phyloP scores from a whole-genome alignment of 148 eudicot genomes.

The Diospyros lotus region DNA sequence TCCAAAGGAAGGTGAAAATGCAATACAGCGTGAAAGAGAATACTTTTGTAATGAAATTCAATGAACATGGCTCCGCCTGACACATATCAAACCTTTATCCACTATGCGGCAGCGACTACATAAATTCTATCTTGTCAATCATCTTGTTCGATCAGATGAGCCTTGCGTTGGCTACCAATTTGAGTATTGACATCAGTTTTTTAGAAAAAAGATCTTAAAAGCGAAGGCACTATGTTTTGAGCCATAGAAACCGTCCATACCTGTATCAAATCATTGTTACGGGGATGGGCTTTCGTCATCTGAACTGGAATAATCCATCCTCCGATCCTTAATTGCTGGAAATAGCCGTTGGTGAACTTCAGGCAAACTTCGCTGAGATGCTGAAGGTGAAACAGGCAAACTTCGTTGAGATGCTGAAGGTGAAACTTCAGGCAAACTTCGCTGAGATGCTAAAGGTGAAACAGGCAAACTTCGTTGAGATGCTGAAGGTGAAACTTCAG shows the following conservation, averaged over 20 bases:
- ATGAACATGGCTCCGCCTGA: too few species aligned
- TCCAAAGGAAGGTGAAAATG: background rate
- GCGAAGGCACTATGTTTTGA: background rate
- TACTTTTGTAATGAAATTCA: background rate
- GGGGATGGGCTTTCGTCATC: slow-evolving; percentile 29
- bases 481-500: slow-evolving; percentile 26
- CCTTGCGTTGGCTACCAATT: too few species aligned
- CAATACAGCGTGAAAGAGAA: background rate
- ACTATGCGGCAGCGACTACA: background rate
- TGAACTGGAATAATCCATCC: slow-evolving; percentile 37
- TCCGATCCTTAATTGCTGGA: slow-evolving; percentile 39
- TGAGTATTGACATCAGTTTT: background rate
- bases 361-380: slow-evolving; percentile 19
- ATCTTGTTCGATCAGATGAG: too few species aligned
- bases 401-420: slow-evolving; percentile 10
- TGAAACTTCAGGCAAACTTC: slow-evolving; percentile 28
- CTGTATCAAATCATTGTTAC: background rate
- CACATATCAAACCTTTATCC: background rate
- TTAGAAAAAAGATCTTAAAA: background rate
- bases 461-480: slow-evolving; percentile 9
- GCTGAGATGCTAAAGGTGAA: slow-evolving; percentile 13
- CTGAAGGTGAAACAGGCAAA: slow-evolving; percentile 3
- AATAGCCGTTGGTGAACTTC: slow-evolving; percentile 37
- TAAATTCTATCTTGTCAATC: too few species aligned
- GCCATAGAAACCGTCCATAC: background rate